Base-by-base conservation (phyloP, 1,284 basidiomycete species). In the Pseudozyma tsukubaensis region DNA sequence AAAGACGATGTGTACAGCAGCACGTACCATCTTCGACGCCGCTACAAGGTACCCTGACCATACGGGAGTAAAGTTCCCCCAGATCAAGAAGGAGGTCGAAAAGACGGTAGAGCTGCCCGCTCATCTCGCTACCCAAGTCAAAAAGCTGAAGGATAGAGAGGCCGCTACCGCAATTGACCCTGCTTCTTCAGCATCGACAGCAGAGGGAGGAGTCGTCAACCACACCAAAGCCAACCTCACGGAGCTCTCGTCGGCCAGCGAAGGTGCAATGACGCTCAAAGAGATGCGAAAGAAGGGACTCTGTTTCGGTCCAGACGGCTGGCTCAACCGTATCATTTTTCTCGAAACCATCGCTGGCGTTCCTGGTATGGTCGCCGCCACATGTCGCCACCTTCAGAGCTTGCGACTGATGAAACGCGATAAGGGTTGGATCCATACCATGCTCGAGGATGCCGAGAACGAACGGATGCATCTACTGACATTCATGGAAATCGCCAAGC, bases 281-380 rank as follows among this genome's bases (percentile, higher is more conserved):
- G 68, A 80, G 44, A 79, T 80, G 78, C 63, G 78, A 16, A 50
- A 64, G 12, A 68, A 77, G 21, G 57, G 76, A 0, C 59, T 80
- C 18, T 69, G 59, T 43, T 81, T 81, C 39, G 79, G 78, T 1
- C 79, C 79, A 1, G 79, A 81, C 24, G 69, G 50, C 3, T 80
- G 78, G 78, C 51, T 80, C 34, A 76, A 71, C 32, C 67, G 77
- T 6, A 78, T 79, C 59, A 73, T 80, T 39, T 77, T 78, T 39
- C 63, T 80, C 42, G 78, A 76, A 86, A 91, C 89, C 55, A 90
- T 97, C 54, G 96, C 96, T 6, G 96, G 93, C 40, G 94, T 85
- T 0, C 85, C 85, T 12, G 94, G 94, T 1, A 95, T 96, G 93
- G 93, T 94, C 1, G 94, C 91, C 13, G 94, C 93, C 1, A 92